Evolutionary conservation across 1,284 basidiomycete genomes (phyloP).

Genomic region (Chalciporus sp.): DNA sequence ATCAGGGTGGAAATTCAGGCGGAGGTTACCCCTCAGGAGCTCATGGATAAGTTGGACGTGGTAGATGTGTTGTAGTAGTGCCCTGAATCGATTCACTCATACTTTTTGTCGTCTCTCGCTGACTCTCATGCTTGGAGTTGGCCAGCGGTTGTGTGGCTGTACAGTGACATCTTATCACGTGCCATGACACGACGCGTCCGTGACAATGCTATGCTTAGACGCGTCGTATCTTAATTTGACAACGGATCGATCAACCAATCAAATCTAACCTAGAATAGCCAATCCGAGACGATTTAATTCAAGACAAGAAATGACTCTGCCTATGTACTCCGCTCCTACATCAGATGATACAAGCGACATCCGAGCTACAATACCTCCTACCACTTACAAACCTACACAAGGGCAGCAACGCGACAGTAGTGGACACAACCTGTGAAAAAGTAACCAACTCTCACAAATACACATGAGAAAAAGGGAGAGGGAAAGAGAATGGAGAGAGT

Average conservation of each 20-base stretch:
- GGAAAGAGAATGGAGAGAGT: conserved; percentile 1
- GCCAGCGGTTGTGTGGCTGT: conserved; percentile 27
- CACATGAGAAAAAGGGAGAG: conserved; percentile 7
- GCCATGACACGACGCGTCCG: conserved; percentile 34
- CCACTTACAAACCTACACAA: conserved; percentile 22
- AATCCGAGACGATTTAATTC: conserved; percentile 9
- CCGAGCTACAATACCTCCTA: conserved; percentile 21
- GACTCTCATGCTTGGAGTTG: too few relatives aligned
- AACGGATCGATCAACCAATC: not conserved
- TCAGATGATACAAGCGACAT: conserved; percentile 26
- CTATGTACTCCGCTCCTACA: conserved; percentile 11
- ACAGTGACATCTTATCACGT: conserved; percentile 29
- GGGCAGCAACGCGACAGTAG: conserved; percentile 24
- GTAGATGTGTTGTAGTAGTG: conserved; percentile 1
- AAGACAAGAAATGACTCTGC: conserved; percentile 23
- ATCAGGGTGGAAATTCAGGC: too few relatives aligned
- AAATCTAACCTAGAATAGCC: conserved; percentile 1
- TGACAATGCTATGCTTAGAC: conserved; percentile 17
- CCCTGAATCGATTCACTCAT: too few relatives aligned
- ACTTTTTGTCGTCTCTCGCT: too few relatives aligned
- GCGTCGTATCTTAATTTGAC: conserved; percentile 25
- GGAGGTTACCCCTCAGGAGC: too few relatives aligned
- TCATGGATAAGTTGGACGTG: too few relatives aligned
- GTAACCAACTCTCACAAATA: conserved; percentile 20
- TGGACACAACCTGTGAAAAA: conserved; percentile 12